Conservation (phyloP, 1,139 yeast species). For the Taiozyma sp. region DNA sequence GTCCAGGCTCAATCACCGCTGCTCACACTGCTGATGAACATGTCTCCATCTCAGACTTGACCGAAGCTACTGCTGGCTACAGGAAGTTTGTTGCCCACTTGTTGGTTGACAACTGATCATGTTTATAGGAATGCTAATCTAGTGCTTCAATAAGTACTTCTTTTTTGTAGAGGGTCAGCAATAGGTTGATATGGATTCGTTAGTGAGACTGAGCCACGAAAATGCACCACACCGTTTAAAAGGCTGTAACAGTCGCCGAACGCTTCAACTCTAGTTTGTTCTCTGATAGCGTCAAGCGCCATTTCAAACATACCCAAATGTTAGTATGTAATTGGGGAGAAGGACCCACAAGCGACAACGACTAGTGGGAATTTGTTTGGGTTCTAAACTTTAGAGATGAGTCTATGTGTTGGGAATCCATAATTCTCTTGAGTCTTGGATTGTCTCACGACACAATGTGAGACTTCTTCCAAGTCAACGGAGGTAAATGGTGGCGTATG, state of each 20-base stretch:
- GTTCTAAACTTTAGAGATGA: slow-evolving; percentile 66
- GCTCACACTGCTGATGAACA: slow-evolving; percentile 63
- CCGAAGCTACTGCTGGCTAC: slow-evolving; percentile 52
- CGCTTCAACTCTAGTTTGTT: slow-evolving; percentile 89
- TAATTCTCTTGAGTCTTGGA: slow-evolving; percentile 65
- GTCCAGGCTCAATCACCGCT: slow-evolving; percentile 62
- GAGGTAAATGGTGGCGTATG: slow-evolving; percentile 20
- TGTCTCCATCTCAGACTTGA: slow-evolving; percentile 44
- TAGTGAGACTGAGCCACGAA: no score
- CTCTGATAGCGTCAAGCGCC: slow-evolving; percentile 94
- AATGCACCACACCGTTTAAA: no score
- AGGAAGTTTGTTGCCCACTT: slow-evolving; percentile 36
- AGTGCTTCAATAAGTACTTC: background rate
- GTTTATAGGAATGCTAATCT: background rate
- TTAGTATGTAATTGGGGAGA: slow-evolving; percentile 90
- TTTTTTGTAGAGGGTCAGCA: background rate
- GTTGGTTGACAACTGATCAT: background rate
- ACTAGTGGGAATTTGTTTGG: slow-evolving; percentile 83
- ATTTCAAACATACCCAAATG: slow-evolving; percentile 97
- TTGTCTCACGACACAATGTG: slow-evolving; percentile 87
- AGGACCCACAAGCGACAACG: slow-evolving; percentile 95
- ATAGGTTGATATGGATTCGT: no score
- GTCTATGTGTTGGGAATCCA: slow-evolving; percentile 75
- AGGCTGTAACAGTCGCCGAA: slow-evolving; percentile 96
- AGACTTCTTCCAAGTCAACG: slow-evolving; percentile 95